Evolutionary conservation across 306 rosid species (phyloP), one percentile per base, ranked within the genome.

Genomic region (Gastrolobium bilobum): DNA sequence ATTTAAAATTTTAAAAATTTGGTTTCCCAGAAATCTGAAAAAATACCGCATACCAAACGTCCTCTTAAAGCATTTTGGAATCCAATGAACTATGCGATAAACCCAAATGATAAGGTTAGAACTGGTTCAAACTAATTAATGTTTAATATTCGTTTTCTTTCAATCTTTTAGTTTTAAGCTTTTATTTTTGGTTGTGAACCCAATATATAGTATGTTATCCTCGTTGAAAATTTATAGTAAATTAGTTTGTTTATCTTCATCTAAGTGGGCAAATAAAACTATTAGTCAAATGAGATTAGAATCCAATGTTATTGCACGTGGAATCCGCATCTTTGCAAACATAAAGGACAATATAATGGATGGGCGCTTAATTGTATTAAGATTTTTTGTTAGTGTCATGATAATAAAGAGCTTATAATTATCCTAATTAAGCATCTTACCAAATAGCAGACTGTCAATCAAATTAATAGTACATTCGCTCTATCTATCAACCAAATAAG

Each of bases 281-380:
- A 26, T 29, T 56, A 14, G 26, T 20, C 26, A 20, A 20, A 31
- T 58, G n/a, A 31, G n/a, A 60, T 60, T 60, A 34, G 66, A 60
- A 60, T 60, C 43, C 66, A 34, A 60, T 60, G 66, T 34, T 60
- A 34, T 34, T 34, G 20, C 66, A 59, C 26, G 7, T 59, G 42
- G 7, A 59, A 59, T 59, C 65, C 4, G 20, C 35, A 59, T 4
- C 2, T 59, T 33, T 3, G 2, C 26, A 33, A 56, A 29, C 61
- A 26, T 7, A 26, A 33, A 20, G 37, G 37, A 29, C n/a, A 7
- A 2, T 29, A 7, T 2, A 56, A 29, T 29, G 29, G 29, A 7
- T 9, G 37, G n/a, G 37, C 37, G 37, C 37, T 56, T 53, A 15
- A 20, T 15, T 30, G 26, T 53, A 13, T 53, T 20, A 20, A 20